phyloP scores from a whole-genome alignment of 192 early-diverging fungal genomes.

The Coemansia sp. region DNA sequence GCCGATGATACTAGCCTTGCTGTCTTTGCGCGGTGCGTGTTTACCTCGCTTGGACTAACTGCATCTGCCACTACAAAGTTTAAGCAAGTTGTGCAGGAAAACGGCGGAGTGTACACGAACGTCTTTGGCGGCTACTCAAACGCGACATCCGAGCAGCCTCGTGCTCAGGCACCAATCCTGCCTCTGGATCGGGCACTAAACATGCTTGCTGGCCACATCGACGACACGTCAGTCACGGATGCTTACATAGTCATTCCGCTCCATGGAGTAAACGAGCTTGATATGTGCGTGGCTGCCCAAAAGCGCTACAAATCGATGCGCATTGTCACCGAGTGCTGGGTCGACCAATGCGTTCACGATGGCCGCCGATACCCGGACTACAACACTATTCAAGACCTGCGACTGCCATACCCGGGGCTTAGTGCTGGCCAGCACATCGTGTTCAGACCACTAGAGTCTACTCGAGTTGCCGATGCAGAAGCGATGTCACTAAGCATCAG shows the following conservation, averaged over 20 bases:
- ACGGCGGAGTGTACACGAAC: slow-evolving; percentile 28
- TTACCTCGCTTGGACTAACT: slow-evolving; percentile 37
- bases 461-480: background rate
- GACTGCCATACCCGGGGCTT: slow-evolving; percentile 10
- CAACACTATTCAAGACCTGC: slow-evolving; percentile 8
- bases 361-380: slow-evolving; percentile 37
- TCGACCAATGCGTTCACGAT: slow-evolving; percentile 61
- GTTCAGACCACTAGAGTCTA: slow-evolving; percentile 38
- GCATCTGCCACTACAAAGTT: slow-evolving; percentile 7
- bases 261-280: slow-evolving; percentile 11
- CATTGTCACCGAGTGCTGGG: slow-evolving; percentile 65
- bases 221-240: background rate
- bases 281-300: slow-evolving; percentile 13
- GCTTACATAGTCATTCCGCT: slow-evolving; percentile 39
- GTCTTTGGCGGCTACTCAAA: slow-evolving; percentile 2
- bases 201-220: background rate
- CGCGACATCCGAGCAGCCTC: background rate
- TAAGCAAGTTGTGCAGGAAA: slow-evolving; percentile 16
- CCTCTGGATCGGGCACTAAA: slow-evolving; percentile 1
- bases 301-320: slow-evolving; percentile 4
- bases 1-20: background rate
- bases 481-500: slow-evolving; percentile 53
- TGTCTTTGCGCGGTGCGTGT: slow-evolving; percentile 33
- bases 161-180: background rate
- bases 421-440: slow-evolving; percentile 40